Evolutionary conservation across 1,284 basidiomycete species (phyloP).

Genomic region (Retiboletus fuscus): DNA sequence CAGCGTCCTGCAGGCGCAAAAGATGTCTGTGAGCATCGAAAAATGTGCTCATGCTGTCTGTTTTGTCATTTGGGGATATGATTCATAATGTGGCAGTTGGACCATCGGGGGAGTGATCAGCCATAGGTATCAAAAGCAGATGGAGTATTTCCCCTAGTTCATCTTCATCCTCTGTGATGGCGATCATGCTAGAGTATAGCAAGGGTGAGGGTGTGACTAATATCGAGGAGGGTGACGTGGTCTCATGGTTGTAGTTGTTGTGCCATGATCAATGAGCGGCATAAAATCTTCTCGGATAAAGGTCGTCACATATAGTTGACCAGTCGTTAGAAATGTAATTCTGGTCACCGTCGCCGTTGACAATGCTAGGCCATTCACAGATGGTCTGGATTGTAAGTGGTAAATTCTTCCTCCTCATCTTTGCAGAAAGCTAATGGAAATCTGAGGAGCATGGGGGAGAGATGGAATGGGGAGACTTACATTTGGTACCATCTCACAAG

Average conservation of each 20-base stretch:
- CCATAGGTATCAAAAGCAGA: slow-evolving; percentile 53
- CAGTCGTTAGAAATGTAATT: slow-evolving; percentile 46
- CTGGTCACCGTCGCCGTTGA: slow-evolving; percentile 44
- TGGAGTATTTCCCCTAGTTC: slow-evolving; percentile 52
- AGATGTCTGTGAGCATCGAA: slow-evolving; percentile 63
- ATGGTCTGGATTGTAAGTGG: slow-evolving; percentile 15
- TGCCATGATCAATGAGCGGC: slow-evolving; percentile 64
- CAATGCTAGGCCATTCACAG: slow-evolving; percentile 38
- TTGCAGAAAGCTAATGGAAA: slow-evolving; percentile 32
- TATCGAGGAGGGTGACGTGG: slow-evolving; percentile 55
- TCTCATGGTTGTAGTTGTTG: slow-evolving; percentile 55
- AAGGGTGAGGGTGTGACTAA: slow-evolving; percentile 58
- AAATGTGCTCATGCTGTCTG: slow-evolving; percentile 52
- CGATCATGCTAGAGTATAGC: slow-evolving; percentile 58
- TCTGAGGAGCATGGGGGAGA: slow-evolving; percentile 18
- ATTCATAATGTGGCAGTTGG: slow-evolving; percentile 67
- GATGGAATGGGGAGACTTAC: slow-evolving; percentile 46
- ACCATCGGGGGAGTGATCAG: slow-evolving; percentile 62
- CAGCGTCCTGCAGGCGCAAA: slow-evolving; percentile 68
- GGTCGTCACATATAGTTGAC: slow-evolving; percentile 42
- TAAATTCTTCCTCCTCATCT: slow-evolving; percentile 39
- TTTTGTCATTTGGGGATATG: slow-evolving; percentile 52
- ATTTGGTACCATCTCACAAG: slow-evolving; percentile 60
- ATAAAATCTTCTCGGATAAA: slow-evolving; percentile 50
- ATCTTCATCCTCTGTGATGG: slow-evolving; percentile 51